Evolutionary conservation across 257 asterid genomes (phyloP).

Genomic region (Plantago ovata): DNA sequence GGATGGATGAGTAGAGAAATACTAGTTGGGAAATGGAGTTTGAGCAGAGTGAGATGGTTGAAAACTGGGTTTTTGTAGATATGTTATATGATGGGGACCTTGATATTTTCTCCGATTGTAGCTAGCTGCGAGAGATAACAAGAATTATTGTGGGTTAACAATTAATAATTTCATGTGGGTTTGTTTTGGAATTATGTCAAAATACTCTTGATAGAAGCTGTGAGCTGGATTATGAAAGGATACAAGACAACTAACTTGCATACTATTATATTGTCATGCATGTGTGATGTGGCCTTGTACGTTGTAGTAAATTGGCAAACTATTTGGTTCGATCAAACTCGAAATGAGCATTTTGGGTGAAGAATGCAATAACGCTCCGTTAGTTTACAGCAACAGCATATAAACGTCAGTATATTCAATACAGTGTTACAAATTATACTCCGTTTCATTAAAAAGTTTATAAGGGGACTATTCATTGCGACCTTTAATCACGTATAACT

Average conservation of each 20-base stretch:
- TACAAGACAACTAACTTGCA: conserved; percentile 41
- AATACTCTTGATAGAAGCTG: conserved; percentile 29
- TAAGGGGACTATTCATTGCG: too few relatives aligned
- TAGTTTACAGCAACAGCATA: too few relatives aligned
- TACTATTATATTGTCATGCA: conserved; percentile 4
- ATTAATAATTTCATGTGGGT: conserved; percentile 55
- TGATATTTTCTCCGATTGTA: conserved; percentile 27
- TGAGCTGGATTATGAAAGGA: conserved; percentile 52
- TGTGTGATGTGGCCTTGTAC: background rate
- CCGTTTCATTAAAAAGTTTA: too few relatives aligned
- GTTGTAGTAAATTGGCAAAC: too few relatives aligned
- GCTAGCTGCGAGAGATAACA: conserved; percentile 14
- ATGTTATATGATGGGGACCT: conserved; percentile 35
- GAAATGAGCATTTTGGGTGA: too few relatives aligned
- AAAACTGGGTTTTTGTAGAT: conserved; percentile 29
- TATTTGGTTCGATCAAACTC: too few relatives aligned
- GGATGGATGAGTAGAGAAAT: background rate
- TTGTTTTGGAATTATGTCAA: conserved; percentile 49
- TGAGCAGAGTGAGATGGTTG: conserved; percentile 14
- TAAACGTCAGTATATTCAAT: too few relatives aligned
- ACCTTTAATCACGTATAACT: too few relatives aligned
- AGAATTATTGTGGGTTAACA: conserved; percentile 22
- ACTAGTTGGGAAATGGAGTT: too few relatives aligned
- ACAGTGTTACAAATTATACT: too few relatives aligned
- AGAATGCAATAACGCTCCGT: too few relatives aligned